These are phyloP conservation scores for Ensete glaucum DNA, from an alignment of 176 grass and related monocot genomes.

Conservation along the genomic window DNA sequence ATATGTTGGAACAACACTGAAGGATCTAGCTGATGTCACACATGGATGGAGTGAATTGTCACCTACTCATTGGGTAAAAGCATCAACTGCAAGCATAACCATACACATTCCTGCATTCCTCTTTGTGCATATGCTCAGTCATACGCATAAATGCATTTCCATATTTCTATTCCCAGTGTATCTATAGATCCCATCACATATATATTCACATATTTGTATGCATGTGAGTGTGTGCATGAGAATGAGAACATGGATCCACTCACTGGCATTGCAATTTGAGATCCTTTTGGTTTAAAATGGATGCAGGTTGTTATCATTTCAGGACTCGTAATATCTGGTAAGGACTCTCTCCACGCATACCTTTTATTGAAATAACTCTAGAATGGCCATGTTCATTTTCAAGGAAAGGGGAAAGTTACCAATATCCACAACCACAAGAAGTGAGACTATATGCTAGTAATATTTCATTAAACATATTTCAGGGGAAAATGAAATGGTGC, in stretches of 20 bases:
- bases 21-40: constrained; percentile 2
- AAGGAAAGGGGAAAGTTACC: neutral
- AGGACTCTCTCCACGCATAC: neutral
- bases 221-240: neutral
- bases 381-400: neutral
- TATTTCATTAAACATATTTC: neutral
- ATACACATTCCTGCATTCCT: neutral
- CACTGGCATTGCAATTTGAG: neutral
- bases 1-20: constrained; percentile 9
- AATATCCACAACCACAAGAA: neutral
- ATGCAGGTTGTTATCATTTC: neutral
- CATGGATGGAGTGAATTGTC: constrained; percentile 5
- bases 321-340: neutral
- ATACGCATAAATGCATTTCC: no score
- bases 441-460: neutral
- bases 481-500: neutral
- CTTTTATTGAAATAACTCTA: neutral
- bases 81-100: neutral
- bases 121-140: neutral
- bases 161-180: neutral
- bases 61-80: neutral
- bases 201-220: neutral
- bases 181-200: neutral
- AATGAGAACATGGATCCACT: neutral
- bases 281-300: neutral